Conservation (phyloP, 768 basidiomycete species). For the Lactarius akahatsu region DNA sequence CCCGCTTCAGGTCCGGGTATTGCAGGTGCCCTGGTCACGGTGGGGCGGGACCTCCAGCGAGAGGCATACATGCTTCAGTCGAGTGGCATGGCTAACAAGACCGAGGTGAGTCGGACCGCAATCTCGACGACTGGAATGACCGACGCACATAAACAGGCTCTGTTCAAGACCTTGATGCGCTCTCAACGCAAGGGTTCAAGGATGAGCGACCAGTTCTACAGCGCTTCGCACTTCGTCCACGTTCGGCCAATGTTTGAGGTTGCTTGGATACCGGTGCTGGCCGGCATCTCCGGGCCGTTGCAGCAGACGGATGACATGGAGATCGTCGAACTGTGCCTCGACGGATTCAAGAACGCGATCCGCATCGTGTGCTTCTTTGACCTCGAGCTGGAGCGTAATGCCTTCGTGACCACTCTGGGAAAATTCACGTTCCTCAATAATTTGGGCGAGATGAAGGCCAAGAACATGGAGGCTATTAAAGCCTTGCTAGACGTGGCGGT, state of each 20-base stretch:
- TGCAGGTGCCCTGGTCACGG: constrained; percentile 78
- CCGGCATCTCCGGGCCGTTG: constrained; percentile 89
- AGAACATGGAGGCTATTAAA: constrained; percentile 99
- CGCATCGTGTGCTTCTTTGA: constrained; percentile 97
- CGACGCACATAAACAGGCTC: constrained; percentile 55
- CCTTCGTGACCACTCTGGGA: constrained; percentile 92
- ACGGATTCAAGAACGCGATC: constrained; percentile 97
- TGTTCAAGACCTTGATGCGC: constrained; percentile 90
- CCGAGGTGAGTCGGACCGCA: constrained; percentile 60
- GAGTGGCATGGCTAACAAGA: constrained; percentile 94
- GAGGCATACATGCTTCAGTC: constrained; percentile 96
- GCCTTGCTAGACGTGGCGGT: constrained; percentile 91
- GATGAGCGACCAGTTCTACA: constrained; percentile 86
- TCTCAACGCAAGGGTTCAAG: constrained; percentile 85
- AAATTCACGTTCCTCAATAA: constrained; percentile 99
- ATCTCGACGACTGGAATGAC: background rate
- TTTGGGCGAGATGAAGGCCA: constrained; percentile 96
- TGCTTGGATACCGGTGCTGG: constrained; percentile 97
- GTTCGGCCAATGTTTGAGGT: constrained; percentile 99
- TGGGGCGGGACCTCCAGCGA: constrained; percentile 91
- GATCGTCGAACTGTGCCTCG: constrained; percentile 85
- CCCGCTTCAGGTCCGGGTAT: constrained; percentile 62
- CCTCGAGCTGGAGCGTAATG: constrained; percentile 95
- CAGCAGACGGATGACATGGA: constrained; percentile 96
- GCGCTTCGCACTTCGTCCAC: constrained; percentile 94